Conservation (phyloP, 768 basidiomycete genomes). For the Termitomyces heimii region DNA sequence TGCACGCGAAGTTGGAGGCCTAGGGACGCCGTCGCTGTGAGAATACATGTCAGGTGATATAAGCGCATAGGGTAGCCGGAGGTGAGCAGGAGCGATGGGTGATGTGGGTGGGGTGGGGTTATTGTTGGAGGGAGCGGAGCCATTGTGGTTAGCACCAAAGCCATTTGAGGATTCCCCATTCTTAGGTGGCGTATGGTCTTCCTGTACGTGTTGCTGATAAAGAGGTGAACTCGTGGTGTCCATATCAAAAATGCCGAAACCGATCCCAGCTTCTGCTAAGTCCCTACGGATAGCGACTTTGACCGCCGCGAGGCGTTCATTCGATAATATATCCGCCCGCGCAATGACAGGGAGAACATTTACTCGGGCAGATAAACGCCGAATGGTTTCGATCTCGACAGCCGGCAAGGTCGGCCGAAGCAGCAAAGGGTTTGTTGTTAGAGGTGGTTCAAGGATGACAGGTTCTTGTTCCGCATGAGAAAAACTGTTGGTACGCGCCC, state of each 20-base stretch:
- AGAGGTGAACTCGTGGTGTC: conserved; percentile 35
- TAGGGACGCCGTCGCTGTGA: conserved; percentile 73
- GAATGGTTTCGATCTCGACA: conserved; percentile 71
- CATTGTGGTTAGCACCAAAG: conserved; percentile 45
- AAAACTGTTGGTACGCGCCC: conserved; percentile 65
- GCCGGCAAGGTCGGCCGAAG: conserved; percentile 63
- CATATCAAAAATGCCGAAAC: conserved; percentile 85
- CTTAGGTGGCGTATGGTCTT: conserved; percentile 38
- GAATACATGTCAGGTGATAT: conserved; percentile 81
- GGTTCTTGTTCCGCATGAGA: conserved; percentile 69
- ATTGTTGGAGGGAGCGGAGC: conserved; percentile 40
- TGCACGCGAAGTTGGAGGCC: conserved; percentile 53
- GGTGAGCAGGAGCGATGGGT: conserved; percentile 51
- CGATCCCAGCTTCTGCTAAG: conserved; percentile 80
- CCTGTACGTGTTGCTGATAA: conserved; percentile 38
- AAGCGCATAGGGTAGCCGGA: conserved; percentile 78
- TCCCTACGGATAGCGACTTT: conserved; percentile 77
- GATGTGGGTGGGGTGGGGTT: conserved; percentile 60
- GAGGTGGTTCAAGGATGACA: conserved; percentile 75
- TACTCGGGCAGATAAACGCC: conserved; percentile 72
- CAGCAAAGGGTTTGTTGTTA: conserved; percentile 65
- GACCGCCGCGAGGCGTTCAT: conserved; percentile 74
- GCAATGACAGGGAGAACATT: conserved; percentile 87
- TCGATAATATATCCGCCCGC: conserved; percentile 74
- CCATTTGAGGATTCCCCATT: conserved; percentile 51